These are phyloP conservation scores for Kwoniella sp. DNA, from an alignment of 768 basidiomycete genomes.

Conservation along the genomic window DNA sequence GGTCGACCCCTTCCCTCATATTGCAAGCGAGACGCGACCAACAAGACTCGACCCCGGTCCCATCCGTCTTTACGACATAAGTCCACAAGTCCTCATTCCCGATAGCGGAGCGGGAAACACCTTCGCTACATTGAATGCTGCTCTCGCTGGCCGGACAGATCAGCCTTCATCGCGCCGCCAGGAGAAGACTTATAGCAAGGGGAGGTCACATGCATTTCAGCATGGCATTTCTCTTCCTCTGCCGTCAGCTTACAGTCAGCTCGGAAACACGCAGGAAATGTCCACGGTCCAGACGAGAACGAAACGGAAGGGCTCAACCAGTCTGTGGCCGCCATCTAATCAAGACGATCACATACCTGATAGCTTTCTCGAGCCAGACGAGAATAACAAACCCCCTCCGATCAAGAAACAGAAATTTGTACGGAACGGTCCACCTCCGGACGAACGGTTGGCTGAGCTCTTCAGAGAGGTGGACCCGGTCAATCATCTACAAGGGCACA, in stretches of 20 bases:
- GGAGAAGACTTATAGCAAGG: slow-evolving; percentile 5
- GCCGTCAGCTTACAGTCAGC: not conserved
- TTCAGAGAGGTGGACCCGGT: not conserved
- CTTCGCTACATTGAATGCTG: no score
- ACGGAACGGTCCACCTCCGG: slow-evolving; percentile 11
- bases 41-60: no score
- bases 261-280: not conserved
- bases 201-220: slow-evolving; percentile 11
- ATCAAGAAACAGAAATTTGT: not conserved
- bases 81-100: no score
- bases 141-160: no score
- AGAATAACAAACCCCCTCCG: not conserved
- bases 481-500: not conserved
- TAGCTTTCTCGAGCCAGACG: not conserved
- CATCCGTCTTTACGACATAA: no score
- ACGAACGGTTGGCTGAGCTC: not conserved
- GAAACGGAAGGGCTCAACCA: slow-evolving; percentile 13
- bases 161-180: no score
- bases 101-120: no score
- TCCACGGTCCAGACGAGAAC: no score
- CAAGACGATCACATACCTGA: not conserved
- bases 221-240: slow-evolving; percentile 4
- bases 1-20: no score
- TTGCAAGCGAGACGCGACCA: no score
- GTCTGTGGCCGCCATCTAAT: not conserved